These are phyloP conservation scores for Chlorella vulgaris DNA, from an alignment of 139 green algal genomes.

Conservation along the genomic window DNA sequence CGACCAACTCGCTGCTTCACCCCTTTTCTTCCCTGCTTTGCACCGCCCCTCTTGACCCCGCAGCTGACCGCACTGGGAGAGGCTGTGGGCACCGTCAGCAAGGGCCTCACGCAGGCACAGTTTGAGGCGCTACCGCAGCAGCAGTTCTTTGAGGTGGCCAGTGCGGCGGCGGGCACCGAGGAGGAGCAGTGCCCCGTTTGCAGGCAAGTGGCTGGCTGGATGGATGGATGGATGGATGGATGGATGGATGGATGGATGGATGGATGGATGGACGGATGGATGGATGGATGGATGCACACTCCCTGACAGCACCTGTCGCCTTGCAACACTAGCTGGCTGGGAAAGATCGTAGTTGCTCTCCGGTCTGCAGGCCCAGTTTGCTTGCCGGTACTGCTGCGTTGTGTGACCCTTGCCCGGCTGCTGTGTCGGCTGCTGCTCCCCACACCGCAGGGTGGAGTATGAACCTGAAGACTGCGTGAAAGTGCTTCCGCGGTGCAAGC, in stretches of 20 bases:
- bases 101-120: constrained; percentile 17
- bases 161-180: neutral
- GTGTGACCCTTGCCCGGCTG: too few relatives aligned
- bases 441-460: constrained; percentile 42
- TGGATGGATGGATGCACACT: too few relatives aligned
- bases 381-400: too few relatives aligned
- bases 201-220: constrained; percentile 10
- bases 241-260: too few relatives aligned
- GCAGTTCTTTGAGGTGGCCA: constrained; percentile 29
- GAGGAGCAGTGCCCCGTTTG: constrained; percentile 38
- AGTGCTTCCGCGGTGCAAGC: constrained; percentile 47
- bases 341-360: too few relatives aligned
- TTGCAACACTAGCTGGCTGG: too few relatives aligned
- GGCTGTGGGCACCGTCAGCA: constrained; percentile 47
- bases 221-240: too few relatives aligned
- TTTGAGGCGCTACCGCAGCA: constrained; percentile 33
- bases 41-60: neutral
- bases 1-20: neutral
- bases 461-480: constrained; percentile 44
- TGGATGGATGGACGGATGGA: neutral
- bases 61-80: constrained; percentile 52
- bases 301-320: too few relatives aligned
- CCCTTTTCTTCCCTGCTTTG: neutral
- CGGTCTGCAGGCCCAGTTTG: too few relatives aligned
- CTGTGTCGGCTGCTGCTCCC: neutral